A percentile compares a stretch with the other conserved stretches of the same genome.
phyloP scores from a whole-genome alignment of 2,329 filamentous ascomycete species.

The Torrubiella hemipterigena region DNA sequence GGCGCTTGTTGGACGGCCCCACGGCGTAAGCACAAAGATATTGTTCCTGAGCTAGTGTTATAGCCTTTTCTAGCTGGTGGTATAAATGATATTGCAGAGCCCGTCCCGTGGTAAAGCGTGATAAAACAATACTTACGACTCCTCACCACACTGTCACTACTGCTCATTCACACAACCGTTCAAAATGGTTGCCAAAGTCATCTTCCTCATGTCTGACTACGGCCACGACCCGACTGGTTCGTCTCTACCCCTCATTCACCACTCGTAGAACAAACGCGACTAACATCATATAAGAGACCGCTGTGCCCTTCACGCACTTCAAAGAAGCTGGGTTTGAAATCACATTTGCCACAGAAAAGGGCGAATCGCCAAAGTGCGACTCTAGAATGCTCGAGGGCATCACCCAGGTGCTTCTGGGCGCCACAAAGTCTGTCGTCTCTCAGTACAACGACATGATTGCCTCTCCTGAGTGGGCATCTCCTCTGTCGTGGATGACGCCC shows the following conservation, averaged over 20 bases:
- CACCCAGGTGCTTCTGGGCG: slow-evolving; percentile 36
- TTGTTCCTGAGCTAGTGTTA: too few relatives aligned
- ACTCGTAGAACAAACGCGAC: slow-evolving; percentile 1
- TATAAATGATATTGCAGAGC: too few relatives aligned
- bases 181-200: slow-evolving; percentile 21
- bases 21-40: too few relatives aligned
- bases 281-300: slow-evolving; percentile 26
- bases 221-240: slow-evolving; percentile 42
- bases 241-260: background rate
- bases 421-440: slow-evolving; percentile 24
- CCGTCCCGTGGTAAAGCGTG: too few relatives aligned
- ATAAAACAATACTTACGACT: too few relatives aligned
- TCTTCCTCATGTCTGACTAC: slow-evolving; percentile 42
- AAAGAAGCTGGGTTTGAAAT: slow-evolving; percentile 34
- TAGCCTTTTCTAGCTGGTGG: too few relatives aligned
- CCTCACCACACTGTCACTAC: too few relatives aligned
- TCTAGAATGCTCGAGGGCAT: slow-evolving; percentile 34
- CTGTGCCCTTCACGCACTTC: slow-evolving; percentile 35
- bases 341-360: slow-evolving; percentile 36
- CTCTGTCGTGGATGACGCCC: slow-evolving; percentile 30
- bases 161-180: too few relatives aligned
- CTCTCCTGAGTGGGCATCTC: slow-evolving; percentile 27
- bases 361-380: slow-evolving; percentile 33
- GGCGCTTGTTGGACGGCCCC: too few relatives aligned
- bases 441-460: slow-evolving; percentile 28